Conservation (phyloP, 129 eudicot species). For the Lonicera japonica region DNA sequence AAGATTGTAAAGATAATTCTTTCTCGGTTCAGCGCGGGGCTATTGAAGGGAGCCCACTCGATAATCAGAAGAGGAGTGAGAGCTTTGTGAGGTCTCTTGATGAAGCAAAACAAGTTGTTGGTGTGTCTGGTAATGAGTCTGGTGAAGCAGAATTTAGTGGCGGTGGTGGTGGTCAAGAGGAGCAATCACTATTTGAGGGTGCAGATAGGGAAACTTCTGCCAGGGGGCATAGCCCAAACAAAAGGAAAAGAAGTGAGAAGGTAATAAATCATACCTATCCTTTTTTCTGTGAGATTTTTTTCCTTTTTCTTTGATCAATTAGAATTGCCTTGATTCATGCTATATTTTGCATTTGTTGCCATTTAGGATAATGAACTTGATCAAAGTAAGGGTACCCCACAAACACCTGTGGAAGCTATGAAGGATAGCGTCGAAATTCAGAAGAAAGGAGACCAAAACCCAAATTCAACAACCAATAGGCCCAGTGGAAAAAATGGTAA, state of each 20-base stretch:
- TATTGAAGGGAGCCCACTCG: constrained; percentile 37
- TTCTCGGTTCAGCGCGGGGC: constrained; percentile 26
- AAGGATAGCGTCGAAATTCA: constrained; percentile 34
- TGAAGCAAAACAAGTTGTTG: constrained; percentile 47
- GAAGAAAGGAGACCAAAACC: constrained; percentile 49
- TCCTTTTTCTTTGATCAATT: background rate
- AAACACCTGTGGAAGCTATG: constrained; percentile 31
- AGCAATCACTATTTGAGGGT: background rate
- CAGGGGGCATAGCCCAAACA: constrained; percentile 51
- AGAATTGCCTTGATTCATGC: background rate
- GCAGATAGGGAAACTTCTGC: constrained; percentile 30
- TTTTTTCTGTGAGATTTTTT: too few relatives aligned
- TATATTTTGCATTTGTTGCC: constrained; percentile 3
- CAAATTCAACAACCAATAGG: constrained; percentile 36
- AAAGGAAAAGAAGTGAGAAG: constrained; percentile 66
- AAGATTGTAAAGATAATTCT: constrained; percentile 21
- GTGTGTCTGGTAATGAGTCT: constrained; percentile 38
- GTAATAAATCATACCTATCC: constrained; percentile 25
- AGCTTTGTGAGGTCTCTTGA: constrained; percentile 25
- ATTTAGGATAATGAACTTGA: constrained; percentile 44
- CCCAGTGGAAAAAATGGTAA: constrained; percentile 67
- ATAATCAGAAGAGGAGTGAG: constrained; percentile 32
- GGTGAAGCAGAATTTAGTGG: constrained; percentile 65
- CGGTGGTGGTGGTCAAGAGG: constrained; percentile 44
- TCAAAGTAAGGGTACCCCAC: constrained; percentile 35